Evolutionary conservation across 129 eudicot genomes (phyloP), one percentile per base, ranked within the genome.

Genomic region (Glebionis coronaria): DNA sequence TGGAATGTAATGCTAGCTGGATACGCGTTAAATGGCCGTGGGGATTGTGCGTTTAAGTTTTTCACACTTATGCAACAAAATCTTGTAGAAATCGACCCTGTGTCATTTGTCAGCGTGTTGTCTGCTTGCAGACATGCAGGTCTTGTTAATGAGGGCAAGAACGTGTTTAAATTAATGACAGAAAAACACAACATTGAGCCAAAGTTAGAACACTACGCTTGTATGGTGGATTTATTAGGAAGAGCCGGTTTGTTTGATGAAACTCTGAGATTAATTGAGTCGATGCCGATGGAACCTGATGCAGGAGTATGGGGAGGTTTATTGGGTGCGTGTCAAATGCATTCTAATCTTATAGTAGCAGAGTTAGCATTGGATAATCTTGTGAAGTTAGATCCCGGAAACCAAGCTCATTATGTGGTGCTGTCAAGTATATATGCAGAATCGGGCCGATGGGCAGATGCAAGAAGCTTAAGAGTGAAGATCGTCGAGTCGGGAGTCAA

Each of bases 1-100:
- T 87, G 95, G 95, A 87, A 87, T 35, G 69, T 85, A 5, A 81
- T 87, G 87, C 82, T 87, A 47, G 76, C 95, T 35, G 85, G 85
- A 23, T 84, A 84, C 66, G 79, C 90, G 2, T 29, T 84, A 45
- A 85, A 87, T 12, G 88, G 90, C n/a, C 75, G 12, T 56, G 95
- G 84, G 61, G 61, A 45, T 60, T 42, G 53, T 14, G 90, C 90
- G 25, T 70, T 75, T 64, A 71, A 15, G 31, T 62, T 81, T 49
- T 87, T 87, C 61, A 52, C 80, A 12, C 65, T n/a, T 47, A 83
- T 87, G 95, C 76, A 74, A 76, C 74, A 73, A 18, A 67, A 75
- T 25, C 31, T 38, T n/a, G 90, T 79, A 14, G 72, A 76, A 35
- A 64, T 84, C 58, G 95, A 87, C 70, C 82, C 85, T 10, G 87